Base-by-base conservation (phyloP, 2,329 filamentous ascomycete species). In the Dothistroma septosporum region DNA sequence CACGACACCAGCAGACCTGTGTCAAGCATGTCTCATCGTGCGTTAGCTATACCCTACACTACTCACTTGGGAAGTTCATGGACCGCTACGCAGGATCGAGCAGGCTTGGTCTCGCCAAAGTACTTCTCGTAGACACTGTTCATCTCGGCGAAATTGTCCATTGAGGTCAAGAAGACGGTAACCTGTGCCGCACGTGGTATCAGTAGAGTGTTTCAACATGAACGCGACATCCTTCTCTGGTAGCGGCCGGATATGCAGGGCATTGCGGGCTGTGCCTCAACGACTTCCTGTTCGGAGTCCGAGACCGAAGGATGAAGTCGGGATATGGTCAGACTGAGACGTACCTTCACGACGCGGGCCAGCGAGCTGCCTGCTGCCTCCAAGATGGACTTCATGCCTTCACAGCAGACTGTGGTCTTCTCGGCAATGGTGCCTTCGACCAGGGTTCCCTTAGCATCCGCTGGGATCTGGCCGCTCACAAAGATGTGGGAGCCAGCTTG, bases 41-140 rank as follows among this genome's bases (percentile, higher is more conserved):
- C n/a, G n/a, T n/a, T n/a, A n/a, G n/a, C n/a, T n/a, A n/a, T n/a
- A n/a, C n/a, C n/a, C n/a, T n/a, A n/a, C n/a, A n/a, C n/a, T n/a
- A n/a, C n/a, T n/a, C n/a, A n/a, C 82, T 92, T 91, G 63, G 92
- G 92, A 66, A 96, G 83, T 69, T 90, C 86, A 82, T 94, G 92
- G 66, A 95, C 92, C 5, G 91, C 91, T 57, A 96, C 91, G 74
- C 91, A 96, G 78, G 88, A 92, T 68, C 91, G 84, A n/a, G 90
- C 89, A 21, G 91, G 91, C 83, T 91, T 92, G 79, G 91, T 87
- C 62, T 82, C 69, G 59, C 64, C 64, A 77, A 90, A 92, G 82
- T 87, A 91, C 78, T 91, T 87, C 76, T 87, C 88, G 76, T 94
- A 96, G 72, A 90, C 88, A 67, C 82, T 82, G 78, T 96, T 96